Evolutionary conservation across 208 protist genomes (phyloP).

Genomic region (Leishmania major): DNA sequence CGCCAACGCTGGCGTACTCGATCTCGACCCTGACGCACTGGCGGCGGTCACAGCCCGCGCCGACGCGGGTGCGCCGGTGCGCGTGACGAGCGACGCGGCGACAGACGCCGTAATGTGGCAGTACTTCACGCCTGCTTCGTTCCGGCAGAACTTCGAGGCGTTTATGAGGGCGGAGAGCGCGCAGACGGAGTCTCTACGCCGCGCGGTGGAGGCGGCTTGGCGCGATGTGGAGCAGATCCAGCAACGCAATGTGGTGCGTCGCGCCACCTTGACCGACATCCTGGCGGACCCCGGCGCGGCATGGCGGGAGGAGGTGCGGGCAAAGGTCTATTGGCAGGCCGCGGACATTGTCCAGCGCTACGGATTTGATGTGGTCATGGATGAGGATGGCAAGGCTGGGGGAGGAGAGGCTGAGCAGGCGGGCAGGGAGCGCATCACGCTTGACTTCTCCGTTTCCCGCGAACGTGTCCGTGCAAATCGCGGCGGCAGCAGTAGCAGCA

Average conservation of each 20-base stretch:
- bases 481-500: background rate
- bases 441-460: conserved; percentile 40
- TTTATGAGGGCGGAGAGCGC: conserved; percentile 31
- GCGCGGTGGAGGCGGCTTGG: conserved; percentile 51
- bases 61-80: conserved; percentile 7
- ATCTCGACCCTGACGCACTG: background rate
- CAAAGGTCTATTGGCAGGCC: conserved; percentile 61
- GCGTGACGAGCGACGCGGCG: conserved; percentile 12
- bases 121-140: conserved; percentile 40
- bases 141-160: conserved; percentile 10
- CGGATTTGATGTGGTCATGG: conserved; percentile 40
- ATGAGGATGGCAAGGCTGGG: background rate
- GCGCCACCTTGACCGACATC: conserved; percentile 21
- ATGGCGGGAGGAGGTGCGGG: conserved; percentile 22
- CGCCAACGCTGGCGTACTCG: background rate
- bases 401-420: background rate
- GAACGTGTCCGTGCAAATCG: background rate
- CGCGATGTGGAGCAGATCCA: conserved; percentile 54
- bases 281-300: conserved; percentile 28
- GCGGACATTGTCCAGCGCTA: conserved; percentile 50
- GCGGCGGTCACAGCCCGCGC: background rate
- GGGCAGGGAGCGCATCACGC: conserved; percentile 19
- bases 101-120: conserved; percentile 35
- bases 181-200: conserved; percentile 33
- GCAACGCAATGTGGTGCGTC: conserved; percentile 49